Evolutionary conservation across 805 yeast genomes (phyloP).

Genomic region (Pichia pseudocactophila): DNA sequence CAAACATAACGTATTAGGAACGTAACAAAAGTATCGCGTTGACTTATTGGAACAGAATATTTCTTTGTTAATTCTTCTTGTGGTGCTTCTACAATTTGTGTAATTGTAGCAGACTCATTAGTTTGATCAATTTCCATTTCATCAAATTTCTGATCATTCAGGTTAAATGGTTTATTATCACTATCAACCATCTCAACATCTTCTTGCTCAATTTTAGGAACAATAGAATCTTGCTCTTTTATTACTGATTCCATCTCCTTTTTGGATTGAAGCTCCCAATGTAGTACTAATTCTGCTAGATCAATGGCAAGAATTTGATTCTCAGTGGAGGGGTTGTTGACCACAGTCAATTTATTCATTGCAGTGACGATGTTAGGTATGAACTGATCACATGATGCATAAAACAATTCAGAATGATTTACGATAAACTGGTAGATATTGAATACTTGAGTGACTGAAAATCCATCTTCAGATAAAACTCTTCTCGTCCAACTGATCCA

Average conservation of each 20-base stretch:
- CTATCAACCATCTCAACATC: conserved; percentile 6
- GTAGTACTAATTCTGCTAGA: conserved; percentile 71
- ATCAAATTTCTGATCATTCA: no score
- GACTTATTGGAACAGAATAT: conserved; percentile 62
- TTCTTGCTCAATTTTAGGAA: not conserved
- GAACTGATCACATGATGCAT: conserved; percentile 79
- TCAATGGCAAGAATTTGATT: conserved; percentile 84
- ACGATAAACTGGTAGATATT: conserved; percentile 85
- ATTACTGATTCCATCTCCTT: conserved; percentile 1
- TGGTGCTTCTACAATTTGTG: not conserved
- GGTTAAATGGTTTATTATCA: conserved; percentile 23
- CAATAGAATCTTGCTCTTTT: not conserved
- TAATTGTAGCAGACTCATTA: not conserved
- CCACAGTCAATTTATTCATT: conserved; percentile 79
- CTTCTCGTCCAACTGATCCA: conserved; percentile 97
- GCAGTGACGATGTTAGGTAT: conserved; percentile 83
- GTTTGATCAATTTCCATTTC: no score
- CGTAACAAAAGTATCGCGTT: conserved; percentile 84
- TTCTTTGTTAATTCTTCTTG: conserved; percentile 24
- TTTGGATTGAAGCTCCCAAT: conserved; percentile 62
- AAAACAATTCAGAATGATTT: conserved; percentile 77
- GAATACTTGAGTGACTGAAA: conserved; percentile 74
- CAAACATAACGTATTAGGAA: conserved; percentile 84
- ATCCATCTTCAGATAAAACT: conserved; percentile 83
- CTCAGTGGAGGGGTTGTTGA: conserved; percentile 69